Evolutionary conservation across 2,329 filamentous ascomycete genomes (phyloP).

Genomic region (Purpureocillium lavendulum): DNA sequence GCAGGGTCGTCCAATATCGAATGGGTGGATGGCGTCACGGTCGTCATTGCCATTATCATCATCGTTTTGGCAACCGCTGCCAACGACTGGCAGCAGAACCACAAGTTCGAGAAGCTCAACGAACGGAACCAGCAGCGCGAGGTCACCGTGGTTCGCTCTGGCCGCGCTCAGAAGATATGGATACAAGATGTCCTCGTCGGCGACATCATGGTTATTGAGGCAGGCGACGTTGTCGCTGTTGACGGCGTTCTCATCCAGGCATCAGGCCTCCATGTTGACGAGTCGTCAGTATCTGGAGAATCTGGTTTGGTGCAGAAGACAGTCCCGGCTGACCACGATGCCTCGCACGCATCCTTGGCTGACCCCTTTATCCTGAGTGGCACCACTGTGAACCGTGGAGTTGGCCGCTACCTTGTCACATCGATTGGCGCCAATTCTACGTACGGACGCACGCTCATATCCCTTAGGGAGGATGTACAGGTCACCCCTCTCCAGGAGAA

Average conservation of each 20-base stretch:
- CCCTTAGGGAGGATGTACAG: conserved; percentile 66
- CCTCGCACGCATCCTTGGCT: conserved; percentile 40
- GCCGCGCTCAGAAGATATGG: conserved; percentile 59
- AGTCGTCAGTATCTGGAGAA: conserved; percentile 70
- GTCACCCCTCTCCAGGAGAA: conserved; percentile 73
- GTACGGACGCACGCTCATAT: conserved; percentile 72
- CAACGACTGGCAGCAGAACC: conserved; percentile 77
- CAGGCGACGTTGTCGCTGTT: conserved; percentile 62
- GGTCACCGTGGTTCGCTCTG: conserved; percentile 71
- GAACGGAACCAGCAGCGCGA: conserved; percentile 69
- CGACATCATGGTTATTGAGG: conserved; percentile 64
- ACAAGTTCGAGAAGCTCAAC: conserved; percentile 73
- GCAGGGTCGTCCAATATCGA: conserved; percentile 50
- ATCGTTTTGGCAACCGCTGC: conserved; percentile 70
- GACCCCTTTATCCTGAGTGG: conserved; percentile 79
- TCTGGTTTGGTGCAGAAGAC: conserved; percentile 65
- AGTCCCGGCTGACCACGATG: conserved; percentile 47
- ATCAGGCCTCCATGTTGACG: conserved; percentile 52
- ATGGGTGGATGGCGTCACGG: conserved; percentile 77
- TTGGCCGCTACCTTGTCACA: conserved; percentile 69
- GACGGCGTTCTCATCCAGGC: conserved; percentile 59
- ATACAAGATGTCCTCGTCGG: conserved; percentile 66
- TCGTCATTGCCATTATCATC: conserved; percentile 67
- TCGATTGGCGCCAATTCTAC: conserved; percentile 66
- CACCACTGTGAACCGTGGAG: conserved; percentile 67